These are phyloP conservation scores for Casuarina glauca DNA, from an alignment of 306 rosid species.

Conservation along the genomic window DNA sequence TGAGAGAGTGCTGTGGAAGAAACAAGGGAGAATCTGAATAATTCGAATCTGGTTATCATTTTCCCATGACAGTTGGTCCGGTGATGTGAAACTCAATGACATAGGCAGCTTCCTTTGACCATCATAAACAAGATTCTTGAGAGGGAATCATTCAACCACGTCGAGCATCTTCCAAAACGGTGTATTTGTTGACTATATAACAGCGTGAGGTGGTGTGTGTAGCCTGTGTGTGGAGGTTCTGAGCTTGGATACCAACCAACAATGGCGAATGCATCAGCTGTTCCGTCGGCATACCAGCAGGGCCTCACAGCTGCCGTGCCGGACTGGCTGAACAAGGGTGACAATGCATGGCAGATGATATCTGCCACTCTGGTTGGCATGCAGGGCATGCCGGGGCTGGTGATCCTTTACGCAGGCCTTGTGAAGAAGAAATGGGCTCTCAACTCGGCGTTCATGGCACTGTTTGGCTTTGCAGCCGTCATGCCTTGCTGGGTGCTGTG, in stretches of 20 bases:
- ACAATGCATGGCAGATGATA: constrained; percentile 29
- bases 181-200: background rate
- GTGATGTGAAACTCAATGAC: too few species aligned
- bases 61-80: too few species aligned
- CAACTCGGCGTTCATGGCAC: constrained; percentile 53
- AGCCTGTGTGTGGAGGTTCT: background rate
- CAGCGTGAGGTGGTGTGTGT: background rate
- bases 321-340: constrained; percentile 26
- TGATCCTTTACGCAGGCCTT: constrained; percentile 23
- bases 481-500: constrained; percentile 42
- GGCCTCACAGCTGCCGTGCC: background rate
- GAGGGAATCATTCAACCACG: background rate
- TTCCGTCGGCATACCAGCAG: constrained; percentile 14
- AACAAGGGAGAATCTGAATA: too few species aligned
- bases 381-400: constrained; percentile 24
- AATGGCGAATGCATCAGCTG: constrained; percentile 15
- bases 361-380: constrained; percentile 16
- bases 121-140: background rate
- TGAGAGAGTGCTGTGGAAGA: too few species aligned
- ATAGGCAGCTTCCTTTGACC: background rate
- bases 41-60: too few species aligned
- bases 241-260: background rate
- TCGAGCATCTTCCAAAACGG: background rate
- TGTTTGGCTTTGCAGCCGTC: constrained; percentile 41
- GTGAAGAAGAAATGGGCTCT: constrained; percentile 50